Evolutionary conservation across 2,329 filamentous ascomycete species (phyloP).

Genomic region (Rasamsonia emersonii): DNA sequence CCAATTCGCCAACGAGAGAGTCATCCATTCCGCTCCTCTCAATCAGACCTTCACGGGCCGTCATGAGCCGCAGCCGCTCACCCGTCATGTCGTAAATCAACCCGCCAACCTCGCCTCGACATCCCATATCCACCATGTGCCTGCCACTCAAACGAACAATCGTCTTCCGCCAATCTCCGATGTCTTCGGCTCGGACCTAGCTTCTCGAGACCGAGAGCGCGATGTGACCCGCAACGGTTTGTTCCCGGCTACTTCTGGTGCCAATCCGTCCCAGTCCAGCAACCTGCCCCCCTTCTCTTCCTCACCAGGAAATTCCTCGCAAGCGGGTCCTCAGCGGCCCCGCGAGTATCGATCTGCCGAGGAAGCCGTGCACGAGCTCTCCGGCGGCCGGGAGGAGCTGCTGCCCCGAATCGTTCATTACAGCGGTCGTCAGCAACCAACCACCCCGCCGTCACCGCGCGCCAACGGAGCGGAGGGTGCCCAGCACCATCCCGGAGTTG

Average conservation of each 20-base stretch:
- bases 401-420: slow-evolving; percentile 94
- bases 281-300: slow-evolving; percentile 65
- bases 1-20: slow-evolving; percentile 85
- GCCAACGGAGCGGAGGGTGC: slow-evolving; percentile 22
- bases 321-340: slow-evolving; percentile 49
- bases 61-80: slow-evolving; percentile 66
- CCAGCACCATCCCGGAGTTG: slow-evolving; percentile 26
- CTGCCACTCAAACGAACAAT: slow-evolving; percentile 81
- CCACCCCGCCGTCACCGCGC: slow-evolving; percentile 53
- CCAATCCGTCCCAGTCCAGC: slow-evolving; percentile 55
- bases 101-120: slow-evolving; percentile 74
- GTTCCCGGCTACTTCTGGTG: slow-evolving; percentile 52
- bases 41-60: slow-evolving; percentile 93
- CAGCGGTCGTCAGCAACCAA: slow-evolving; percentile 70
- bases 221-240: slow-evolving; percentile 26
- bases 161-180: slow-evolving; percentile 88
- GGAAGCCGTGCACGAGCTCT: slow-evolving; percentile 82
- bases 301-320: slow-evolving; percentile 49
- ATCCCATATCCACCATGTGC: slow-evolving; percentile 84
- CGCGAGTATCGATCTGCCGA: slow-evolving; percentile 93
- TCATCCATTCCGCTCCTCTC: slow-evolving; percentile 92
- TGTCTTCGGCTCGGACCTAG: slow-evolving; percentile 75
- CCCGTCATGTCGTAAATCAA: slow-evolving; percentile 70
- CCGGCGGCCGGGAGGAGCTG: slow-evolving; percentile 85
- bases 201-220: slow-evolving; percentile 30